Percentiles rank a stretch among this genome's conserved stretches.
These are phyloP conservation scores for Cryphonectria nitschkei DNA, from an alignment of 2,329 filamentous ascomycete species.

Conservation along the genomic window DNA sequence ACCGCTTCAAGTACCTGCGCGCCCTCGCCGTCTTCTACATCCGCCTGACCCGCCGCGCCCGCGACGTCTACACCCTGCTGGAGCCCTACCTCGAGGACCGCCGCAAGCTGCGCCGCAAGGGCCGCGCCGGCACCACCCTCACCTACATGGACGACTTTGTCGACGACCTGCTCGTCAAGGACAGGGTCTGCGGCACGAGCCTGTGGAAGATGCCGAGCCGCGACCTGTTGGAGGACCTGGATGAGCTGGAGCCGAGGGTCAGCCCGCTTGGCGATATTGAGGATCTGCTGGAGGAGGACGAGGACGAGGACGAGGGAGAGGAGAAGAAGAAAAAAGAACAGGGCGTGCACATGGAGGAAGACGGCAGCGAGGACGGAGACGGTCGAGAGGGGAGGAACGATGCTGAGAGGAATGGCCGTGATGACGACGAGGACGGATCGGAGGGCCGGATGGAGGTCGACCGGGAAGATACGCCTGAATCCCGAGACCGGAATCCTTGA, in stretches of 20 bases:
- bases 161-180: conserved; percentile 86
- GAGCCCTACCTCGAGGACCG: conserved; percentile 84
- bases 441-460: conserved; percentile 49
- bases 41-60: conserved; percentile 80
- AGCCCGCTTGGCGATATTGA: conserved; percentile 84
- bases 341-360: conserved; percentile 36
- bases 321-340: conserved; percentile 54
- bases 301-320: conserved; percentile 36
- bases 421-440: conserved; percentile 26
- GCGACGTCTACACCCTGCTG: conserved; percentile 77
- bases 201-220: conserved; percentile 88
- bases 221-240: conserved; percentile 84
- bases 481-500: conserved; percentile 23
- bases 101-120: conserved; percentile 79
- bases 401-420: conserved; percentile 29
- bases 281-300: conserved; percentile 65
- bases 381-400: conserved; percentile 19
- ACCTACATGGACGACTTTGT: conserved; percentile 91
- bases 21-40: conserved; percentile 92
- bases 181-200: conserved; percentile 87
- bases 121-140: conserved; percentile 72
- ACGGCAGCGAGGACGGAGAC: conserved; percentile 32
- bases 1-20: conserved; percentile 83
- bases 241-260: conserved; percentile 80
- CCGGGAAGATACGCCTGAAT: conserved; percentile 25